Evolutionary conservation across 2,329 filamentous ascomycete genomes (phyloP), one percentile per base, ranked within the genome.

Genomic region (Emmonsia crescens): DNA sequence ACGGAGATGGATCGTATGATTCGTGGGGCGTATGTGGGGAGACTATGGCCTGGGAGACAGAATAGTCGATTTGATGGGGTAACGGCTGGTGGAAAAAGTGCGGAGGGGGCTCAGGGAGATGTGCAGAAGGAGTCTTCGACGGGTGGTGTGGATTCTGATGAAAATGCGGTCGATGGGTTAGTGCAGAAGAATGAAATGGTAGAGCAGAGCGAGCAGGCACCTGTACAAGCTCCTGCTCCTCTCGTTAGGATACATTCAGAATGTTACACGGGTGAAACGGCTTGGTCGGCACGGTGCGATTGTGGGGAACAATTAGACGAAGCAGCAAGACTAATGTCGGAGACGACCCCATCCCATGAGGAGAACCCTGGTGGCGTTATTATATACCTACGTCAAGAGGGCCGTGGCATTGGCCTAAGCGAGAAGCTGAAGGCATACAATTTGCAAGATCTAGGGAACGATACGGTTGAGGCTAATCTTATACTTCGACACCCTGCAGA

Each of bases 401-500:
- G 94, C 0, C 89, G 94, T 29, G 94, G 94, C 1, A 99, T 99
- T 66, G 94, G 94, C 0, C 82, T 99, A 0, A 88, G 90, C 2
- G 92, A 96, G 77, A 99, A 99, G 76, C 82, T 99, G 46, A 97
- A 99, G 77, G 94, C 94, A 4, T 99, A 99, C 76, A 99, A 99
- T 71, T 80, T 99, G 51, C 94, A 99, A 74, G 94, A 99, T 76
- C 79, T 99, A 31, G 94, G 94, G 0, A 92, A 89, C n/a, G 94
- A 99, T 75, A 99, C 94, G 0, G 95, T 97, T 42, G 91, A 99
- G 76, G 94, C 94, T 1, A 99, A 99, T 70, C 77, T 99, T 54
- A 75, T 97, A 29, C 79, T 99, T 49, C 82, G 94, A 52, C 94
- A 99, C 74, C 94, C 94, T 0, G 94, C 94, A 1, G 94, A 99